These are phyloP conservation scores for Candida yuanshanica DNA, from an alignment of 805 yeast species.

Conservation along the genomic window DNA sequence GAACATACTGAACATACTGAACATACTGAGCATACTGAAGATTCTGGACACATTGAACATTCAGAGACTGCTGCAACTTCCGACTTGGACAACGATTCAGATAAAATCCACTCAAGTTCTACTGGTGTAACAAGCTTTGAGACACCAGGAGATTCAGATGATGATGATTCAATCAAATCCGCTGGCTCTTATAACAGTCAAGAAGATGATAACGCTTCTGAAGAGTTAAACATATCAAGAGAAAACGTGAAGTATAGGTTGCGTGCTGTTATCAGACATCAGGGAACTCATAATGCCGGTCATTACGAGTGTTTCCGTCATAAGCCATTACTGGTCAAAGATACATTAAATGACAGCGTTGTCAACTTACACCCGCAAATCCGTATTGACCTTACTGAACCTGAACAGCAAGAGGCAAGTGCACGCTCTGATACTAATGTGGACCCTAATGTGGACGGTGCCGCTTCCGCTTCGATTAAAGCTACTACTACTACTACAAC, in stretches of 20 bases:
- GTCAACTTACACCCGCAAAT: slow-evolving; percentile 28
- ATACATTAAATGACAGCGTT: slow-evolving; percentile 19
- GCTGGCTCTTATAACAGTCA: slow-evolving; percentile 18
- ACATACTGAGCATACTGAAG: slow-evolving; percentile 1
- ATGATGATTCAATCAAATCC: slow-evolving; percentile 11
- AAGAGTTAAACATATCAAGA: slow-evolving; percentile 19
- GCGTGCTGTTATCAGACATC: slow-evolving; percentile 73
- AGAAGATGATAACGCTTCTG: slow-evolving; percentile 20
- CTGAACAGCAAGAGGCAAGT: background rate
- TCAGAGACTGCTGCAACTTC: slow-evolving; percentile 9
- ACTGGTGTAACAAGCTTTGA: slow-evolving; percentile 11
- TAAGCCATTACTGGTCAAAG: slow-evolving; percentile 51
- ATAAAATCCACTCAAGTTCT: slow-evolving; percentile 1
- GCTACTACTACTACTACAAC: background rate
- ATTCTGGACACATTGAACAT: slow-evolving; percentile 4
- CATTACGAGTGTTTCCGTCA: slow-evolving; percentile 86
- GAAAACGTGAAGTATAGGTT: slow-evolving; percentile 47
- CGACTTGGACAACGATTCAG: slow-evolving; percentile 15
- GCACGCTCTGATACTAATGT: too few relatives aligned
- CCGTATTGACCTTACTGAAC: slow-evolving; percentile 5
- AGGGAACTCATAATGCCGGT: slow-evolving; percentile 84
- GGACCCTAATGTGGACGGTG: background rate
- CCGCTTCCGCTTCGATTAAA: background rate
- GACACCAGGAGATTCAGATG: slow-evolving; percentile 16
- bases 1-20: slow-evolving; percentile 10